phyloP scores from a whole-genome alignment of 805 yeast species.

The Suhomyces kilbournensis region DNA sequence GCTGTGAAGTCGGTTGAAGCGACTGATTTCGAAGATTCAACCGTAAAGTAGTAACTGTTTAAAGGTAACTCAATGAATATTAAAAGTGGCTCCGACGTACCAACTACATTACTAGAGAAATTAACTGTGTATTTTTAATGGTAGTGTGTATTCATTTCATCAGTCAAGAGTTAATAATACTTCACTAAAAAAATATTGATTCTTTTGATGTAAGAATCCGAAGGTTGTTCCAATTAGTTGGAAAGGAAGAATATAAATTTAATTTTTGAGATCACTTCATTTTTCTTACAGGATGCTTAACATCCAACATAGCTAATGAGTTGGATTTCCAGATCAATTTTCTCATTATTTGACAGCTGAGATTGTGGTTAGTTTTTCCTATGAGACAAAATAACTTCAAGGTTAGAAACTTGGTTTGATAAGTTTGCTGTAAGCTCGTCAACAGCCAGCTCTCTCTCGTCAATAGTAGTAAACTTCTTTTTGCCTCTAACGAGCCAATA shows the following conservation, averaged over 20 bases:
- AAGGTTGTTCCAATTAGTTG: conserved; percentile 4
- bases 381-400: conserved; percentile 18
- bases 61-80: background rate
- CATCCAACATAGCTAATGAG: background rate
- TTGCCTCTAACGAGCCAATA: conserved; percentile 52
- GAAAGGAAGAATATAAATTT: background rate
- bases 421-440: conserved; percentile 21
- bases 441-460: conserved; percentile 19
- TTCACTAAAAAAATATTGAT: background rate
- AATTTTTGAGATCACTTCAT: background rate
- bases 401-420: conserved; percentile 20
- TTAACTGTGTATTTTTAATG: conserved; percentile 1
- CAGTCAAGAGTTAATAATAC: background rate
- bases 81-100: background rate
- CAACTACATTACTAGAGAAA: conserved; percentile 4
- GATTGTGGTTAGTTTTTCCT: background rate
- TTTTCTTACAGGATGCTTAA: background rate
- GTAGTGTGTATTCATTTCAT: conserved; percentile 7
- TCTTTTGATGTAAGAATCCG: conserved; percentile 3
- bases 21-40: background rate
- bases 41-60: conserved; percentile 2
- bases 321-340: background rate
- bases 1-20: background rate
- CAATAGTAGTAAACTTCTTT: conserved; percentile 15
- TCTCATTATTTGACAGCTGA: background rate